Conservation (phyloP, 2,329 filamentous ascomycete species). For the Alternaria postmessia region DNA sequence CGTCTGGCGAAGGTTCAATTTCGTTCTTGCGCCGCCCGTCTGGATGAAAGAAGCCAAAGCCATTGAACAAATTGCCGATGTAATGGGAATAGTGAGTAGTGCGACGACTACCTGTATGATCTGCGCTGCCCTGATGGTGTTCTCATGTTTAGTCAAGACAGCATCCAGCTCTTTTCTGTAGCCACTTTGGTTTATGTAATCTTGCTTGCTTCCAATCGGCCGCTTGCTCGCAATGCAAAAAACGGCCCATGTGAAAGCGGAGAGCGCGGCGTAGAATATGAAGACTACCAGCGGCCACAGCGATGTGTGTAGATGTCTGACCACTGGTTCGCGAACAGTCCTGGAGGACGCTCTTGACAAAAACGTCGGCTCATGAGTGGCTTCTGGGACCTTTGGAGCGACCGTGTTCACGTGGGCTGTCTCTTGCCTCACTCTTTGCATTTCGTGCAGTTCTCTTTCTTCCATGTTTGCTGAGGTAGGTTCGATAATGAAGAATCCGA, state of each 20-base stretch:
- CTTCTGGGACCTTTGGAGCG: conserved; percentile 1
- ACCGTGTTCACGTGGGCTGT: background rate
- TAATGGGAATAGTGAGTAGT: background rate
- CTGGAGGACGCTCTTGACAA: conserved; percentile 4
- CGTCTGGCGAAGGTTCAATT: conserved; percentile 1
- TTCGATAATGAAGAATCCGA: background rate
- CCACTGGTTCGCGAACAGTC: background rate
- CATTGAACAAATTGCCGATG: conserved; percentile 3
- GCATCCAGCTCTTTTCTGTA: background rate
- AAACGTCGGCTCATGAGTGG: background rate
- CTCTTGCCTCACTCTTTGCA: background rate
- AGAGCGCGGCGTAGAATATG: background rate
- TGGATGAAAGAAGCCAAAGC: background rate
- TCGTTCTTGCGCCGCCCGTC: background rate
- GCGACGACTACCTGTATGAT: background rate
- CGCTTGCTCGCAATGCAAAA: background rate
- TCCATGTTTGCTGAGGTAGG: background rate
- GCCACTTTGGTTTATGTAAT: background rate
- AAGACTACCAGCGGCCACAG: conserved; percentile 2
- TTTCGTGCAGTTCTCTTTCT: background rate
- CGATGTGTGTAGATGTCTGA: background rate
- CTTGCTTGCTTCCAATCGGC: conserved; percentile 1
- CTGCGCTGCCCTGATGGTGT: background rate
- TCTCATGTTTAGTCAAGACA: conserved; percentile 1
- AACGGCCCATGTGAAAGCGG: background rate